Evolutionary conservation across 1,284 basidiomycete species (phyloP).

Genomic region (Cutaneotrichosporon arboriforme): DNA sequence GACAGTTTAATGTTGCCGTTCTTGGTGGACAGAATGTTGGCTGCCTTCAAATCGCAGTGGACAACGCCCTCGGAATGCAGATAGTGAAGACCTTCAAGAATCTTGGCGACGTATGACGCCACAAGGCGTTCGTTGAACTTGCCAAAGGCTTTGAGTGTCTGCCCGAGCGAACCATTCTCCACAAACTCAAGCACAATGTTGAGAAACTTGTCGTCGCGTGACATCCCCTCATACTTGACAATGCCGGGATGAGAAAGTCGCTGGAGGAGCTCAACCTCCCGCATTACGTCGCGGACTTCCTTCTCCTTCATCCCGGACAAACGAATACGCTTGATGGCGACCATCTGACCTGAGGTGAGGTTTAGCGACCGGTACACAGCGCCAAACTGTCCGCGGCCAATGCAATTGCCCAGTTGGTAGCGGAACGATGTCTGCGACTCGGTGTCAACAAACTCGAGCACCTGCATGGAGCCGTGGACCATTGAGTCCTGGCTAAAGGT

Average conservation of each 20-base stretch:
- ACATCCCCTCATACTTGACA: slow-evolving; percentile 90
- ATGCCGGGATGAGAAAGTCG: slow-evolving; percentile 84
- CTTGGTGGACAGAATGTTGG: slow-evolving; percentile 58
- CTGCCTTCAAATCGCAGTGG: slow-evolving; percentile 15
- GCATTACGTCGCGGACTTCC: slow-evolving; percentile 79
- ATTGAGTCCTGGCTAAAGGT: slow-evolving; percentile 23
- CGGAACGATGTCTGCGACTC: slow-evolving; percentile 71
- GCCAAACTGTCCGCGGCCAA: slow-evolving; percentile 92
- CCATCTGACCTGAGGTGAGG: slow-evolving; percentile 85
- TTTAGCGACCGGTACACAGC: slow-evolving; percentile 91
- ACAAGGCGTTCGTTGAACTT: slow-evolving; percentile 84
- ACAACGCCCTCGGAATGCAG: slow-evolving; percentile 71
- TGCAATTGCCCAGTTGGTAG: slow-evolving; percentile 92
- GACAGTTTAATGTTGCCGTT: slow-evolving; percentile 53
- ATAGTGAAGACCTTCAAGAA: slow-evolving; percentile 84
- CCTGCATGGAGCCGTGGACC: slow-evolving; percentile 60
- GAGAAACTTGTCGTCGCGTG: slow-evolving; percentile 75
- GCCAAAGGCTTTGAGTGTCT: slow-evolving; percentile 84
- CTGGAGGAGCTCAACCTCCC: slow-evolving; percentile 84
- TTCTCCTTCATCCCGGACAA: slow-evolving; percentile 79
- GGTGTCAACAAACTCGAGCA: slow-evolving; percentile 67
- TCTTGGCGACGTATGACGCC: slow-evolving; percentile 84
- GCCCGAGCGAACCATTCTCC: slow-evolving; percentile 86
- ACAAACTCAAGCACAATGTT: slow-evolving; percentile 93
- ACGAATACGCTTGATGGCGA: slow-evolving; percentile 86